Percentiles rank a stretch among this genome's conserved stretches.
These are phyloP conservation scores for Wallacemonas sp. DNA, from an alignment of 208 protist species.

Conservation along the genomic window DNA sequence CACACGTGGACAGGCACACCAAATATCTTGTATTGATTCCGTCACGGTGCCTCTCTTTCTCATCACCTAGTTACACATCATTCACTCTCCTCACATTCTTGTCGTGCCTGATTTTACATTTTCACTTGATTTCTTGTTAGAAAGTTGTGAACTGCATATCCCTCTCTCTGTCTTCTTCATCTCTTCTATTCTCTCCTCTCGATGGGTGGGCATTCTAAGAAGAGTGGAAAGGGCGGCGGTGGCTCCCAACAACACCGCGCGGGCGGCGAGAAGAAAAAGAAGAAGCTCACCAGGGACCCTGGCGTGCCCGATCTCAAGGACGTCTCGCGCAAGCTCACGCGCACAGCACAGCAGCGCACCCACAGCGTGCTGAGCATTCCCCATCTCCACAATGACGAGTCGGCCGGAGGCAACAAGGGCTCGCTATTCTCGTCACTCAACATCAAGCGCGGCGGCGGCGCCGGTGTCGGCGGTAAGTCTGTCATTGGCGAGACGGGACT, in stretches of 20 bases:
- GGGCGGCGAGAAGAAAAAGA: slow-evolving; percentile 34
- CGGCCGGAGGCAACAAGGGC: not conserved
- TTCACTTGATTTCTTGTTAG: too few species aligned
- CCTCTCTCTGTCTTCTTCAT: too few species aligned
- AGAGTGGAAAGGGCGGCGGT: slow-evolving; percentile 76
- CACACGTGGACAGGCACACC: too few species aligned
- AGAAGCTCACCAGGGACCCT: slow-evolving; percentile 74
- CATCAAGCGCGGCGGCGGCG: slow-evolving; percentile 15
- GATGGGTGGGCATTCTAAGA: slow-evolving; percentile 92
- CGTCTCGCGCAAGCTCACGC: slow-evolving; percentile 55
- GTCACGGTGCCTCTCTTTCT: too few species aligned
- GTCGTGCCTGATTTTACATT: too few species aligned
- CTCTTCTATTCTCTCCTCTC: too few species aligned
- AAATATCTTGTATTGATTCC: too few species aligned
- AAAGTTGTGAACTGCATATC: too few species aligned
- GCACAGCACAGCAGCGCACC: slow-evolving; percentile 57
- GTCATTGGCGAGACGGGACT: not conserved
- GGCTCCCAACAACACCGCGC: slow-evolving; percentile 30
- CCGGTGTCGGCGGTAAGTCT: slow-evolving; percentile 14
- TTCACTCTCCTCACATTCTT: too few species aligned
- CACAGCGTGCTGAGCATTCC: slow-evolving; percentile 79
- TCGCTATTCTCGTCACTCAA: slow-evolving; percentile 5
- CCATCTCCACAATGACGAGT: slow-evolving; percentile 15
- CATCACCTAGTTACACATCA: too few species aligned
- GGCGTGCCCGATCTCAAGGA: slow-evolving; percentile 82